phyloP scores from a whole-genome alignment of 2,329 filamentous ascomycete genomes.

The Sphaerulina vaccinii region DNA sequence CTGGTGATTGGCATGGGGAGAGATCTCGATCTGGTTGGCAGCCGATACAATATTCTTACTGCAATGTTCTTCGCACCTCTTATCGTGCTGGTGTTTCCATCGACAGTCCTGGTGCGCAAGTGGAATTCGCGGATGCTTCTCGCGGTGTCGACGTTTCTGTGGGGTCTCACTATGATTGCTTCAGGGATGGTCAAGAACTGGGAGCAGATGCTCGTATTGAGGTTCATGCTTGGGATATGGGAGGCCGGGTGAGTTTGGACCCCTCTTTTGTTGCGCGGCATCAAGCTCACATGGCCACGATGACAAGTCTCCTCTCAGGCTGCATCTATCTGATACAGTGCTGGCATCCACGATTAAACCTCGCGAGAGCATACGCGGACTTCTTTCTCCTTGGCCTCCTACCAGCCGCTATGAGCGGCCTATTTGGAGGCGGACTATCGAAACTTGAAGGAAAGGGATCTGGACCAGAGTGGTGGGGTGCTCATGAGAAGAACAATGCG shows the following conservation, averaged over 20 bases:
- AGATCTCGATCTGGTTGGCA: not conserved
- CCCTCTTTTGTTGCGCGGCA: not conserved
- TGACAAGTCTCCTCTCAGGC: constrained; percentile 1
- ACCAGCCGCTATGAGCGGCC: not conserved
- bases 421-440: not conserved
- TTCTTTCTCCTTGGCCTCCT: constrained; percentile 5
- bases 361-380: not conserved
- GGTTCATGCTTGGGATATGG: constrained; percentile 5
- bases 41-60: constrained; percentile 3
- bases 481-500: not conserved
- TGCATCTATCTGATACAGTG: constrained; percentile 8
- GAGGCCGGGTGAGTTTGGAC: constrained; percentile 3
- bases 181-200: constrained; percentile 2
- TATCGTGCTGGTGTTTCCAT: not conserved
- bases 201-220: not conserved
- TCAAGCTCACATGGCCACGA: not conserved
- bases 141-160: not conserved
- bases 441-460: not conserved
- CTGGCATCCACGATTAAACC: constrained; percentile 3
- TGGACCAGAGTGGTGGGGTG: constrained; percentile 6
- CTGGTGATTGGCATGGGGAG: constrained; percentile 5
- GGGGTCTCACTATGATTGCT: constrained; percentile 1
- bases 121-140: not conserved
- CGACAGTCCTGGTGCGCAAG: constrained; percentile 1
- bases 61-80: constrained; percentile 1